phyloP scores from a whole-genome alignment of 257 asterid genomes.

The Solanum chiquidenum region DNA sequence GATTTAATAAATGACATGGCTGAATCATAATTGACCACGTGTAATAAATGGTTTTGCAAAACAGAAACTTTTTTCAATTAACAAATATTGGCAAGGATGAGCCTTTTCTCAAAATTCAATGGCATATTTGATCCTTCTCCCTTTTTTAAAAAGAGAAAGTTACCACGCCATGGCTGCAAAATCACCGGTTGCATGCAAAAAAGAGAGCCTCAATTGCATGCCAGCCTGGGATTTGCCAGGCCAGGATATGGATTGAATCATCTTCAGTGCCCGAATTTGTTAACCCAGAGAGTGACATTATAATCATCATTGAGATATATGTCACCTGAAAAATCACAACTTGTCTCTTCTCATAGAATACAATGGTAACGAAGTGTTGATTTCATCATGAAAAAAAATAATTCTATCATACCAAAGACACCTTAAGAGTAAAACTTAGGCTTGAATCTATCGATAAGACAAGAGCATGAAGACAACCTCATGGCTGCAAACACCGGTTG shows the following conservation, averaged over 20 bases:
- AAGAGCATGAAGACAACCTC: not conserved
- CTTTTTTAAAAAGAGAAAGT: not conserved
- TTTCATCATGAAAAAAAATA: not conserved
- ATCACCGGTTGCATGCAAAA: not conserved
- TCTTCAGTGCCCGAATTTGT: not conserved
- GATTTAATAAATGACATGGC: not conserved
- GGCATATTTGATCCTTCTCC: not conserved
- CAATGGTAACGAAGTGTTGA: not conserved
- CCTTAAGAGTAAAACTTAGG: not conserved
- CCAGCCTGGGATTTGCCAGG: not conserved
- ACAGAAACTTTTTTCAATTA: not conserved
- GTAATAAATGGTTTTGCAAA: not conserved
- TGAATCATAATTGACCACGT: not conserved
- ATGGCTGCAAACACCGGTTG: not conserved
- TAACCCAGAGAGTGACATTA: not conserved
- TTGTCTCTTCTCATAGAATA: not conserved
- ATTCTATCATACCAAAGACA: not conserved
- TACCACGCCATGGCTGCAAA: not conserved
- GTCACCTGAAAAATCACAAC: not conserved
- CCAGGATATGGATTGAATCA: not conserved
- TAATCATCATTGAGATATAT: not conserved
- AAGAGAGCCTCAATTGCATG: not conserved
- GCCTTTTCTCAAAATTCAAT: not conserved
- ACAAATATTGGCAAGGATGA: not conserved
- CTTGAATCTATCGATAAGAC: not conserved